phyloP scores from a whole-genome alignment of 768 basidiomycete genomes.

The Leucocoprinus leucothites region DNA sequence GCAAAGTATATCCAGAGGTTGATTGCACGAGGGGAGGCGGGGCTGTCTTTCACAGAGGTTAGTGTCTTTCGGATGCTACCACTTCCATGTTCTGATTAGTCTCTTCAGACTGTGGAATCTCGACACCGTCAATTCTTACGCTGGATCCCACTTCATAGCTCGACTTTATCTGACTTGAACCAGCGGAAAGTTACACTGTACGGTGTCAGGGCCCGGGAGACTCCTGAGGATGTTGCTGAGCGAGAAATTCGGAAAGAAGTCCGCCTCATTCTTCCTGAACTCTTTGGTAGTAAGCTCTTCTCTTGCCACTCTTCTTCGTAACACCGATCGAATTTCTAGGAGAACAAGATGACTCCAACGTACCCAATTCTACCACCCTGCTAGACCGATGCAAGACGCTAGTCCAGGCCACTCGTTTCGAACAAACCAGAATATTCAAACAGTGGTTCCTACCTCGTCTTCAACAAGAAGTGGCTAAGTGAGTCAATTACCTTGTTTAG shows the following conservation, averaged over 20 bases:
- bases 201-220: constrained; percentile 65
- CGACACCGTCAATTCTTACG: constrained; percentile 68
- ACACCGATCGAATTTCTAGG: neutral
- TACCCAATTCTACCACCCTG: constrained; percentile 34
- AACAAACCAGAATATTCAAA: constrained; percentile 67
- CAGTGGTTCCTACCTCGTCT: constrained; percentile 77
- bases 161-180: constrained; percentile 54
- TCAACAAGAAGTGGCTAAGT: constrained; percentile 52
- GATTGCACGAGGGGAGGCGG: constrained; percentile 74
- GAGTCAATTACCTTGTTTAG: constrained; percentile 12
- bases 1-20: constrained; percentile 73
- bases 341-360: constrained; percentile 3
- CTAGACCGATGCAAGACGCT: constrained; percentile 42
- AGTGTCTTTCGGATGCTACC: constrained; percentile 15
- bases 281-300: constrained; percentile 55
- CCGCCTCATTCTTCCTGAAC: constrained; percentile 55
- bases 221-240: constrained; percentile 68
- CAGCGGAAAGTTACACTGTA: constrained; percentile 72
- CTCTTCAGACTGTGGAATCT: constrained; percentile 43
- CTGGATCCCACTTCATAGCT: constrained; percentile 67
- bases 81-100: neutral
- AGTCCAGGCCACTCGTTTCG: constrained; percentile 60
- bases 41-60: constrained; percentile 54
- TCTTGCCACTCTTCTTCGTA: neutral
- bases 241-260: constrained; percentile 71